Conservation (phyloP, 2,329 filamentous ascomycete species). For the Capronia coronata region DNA sequence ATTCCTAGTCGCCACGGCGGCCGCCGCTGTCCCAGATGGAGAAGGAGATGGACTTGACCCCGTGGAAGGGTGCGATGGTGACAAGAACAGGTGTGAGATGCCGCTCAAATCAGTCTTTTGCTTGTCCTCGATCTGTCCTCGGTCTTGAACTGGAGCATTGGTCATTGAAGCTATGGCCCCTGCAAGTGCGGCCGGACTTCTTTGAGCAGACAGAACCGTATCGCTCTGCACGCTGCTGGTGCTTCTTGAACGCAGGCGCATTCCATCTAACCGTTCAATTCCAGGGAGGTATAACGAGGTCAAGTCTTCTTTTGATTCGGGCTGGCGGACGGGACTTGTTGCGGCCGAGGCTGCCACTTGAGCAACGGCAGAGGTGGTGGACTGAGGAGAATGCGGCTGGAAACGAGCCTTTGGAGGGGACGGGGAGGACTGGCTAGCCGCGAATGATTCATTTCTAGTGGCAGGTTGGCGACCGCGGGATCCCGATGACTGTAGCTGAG, state of each 20-base stretch:
- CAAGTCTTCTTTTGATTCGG: constrained; percentile 12
- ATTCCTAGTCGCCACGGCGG: constrained; percentile 18
- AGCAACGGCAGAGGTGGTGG: constrained; percentile 24
- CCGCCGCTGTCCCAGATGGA: constrained; percentile 15
- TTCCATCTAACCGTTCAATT: constrained; percentile 5
- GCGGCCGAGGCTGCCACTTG: constrained; percentile 22
- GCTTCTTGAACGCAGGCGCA: constrained; percentile 16
- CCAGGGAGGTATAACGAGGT: constrained; percentile 11
- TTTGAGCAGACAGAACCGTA: constrained; percentile 4
- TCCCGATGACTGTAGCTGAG: constrained; percentile 6
- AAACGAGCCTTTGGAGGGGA: constrained; percentile 12
- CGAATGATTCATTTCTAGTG: constrained; percentile 7
- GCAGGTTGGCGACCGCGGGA: constrained; percentile 13
- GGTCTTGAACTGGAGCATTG: constrained; percentile 6
- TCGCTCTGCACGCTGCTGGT: constrained; percentile 15
- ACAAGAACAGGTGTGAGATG: constrained; percentile 9
- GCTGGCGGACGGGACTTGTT: constrained; percentile 21
- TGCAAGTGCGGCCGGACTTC: constrained; percentile 19
- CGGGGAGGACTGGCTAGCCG: constrained; percentile 8
- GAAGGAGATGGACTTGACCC: constrained; percentile 11
- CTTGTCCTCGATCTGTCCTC: constrained; percentile 10
- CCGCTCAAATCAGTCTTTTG: constrained; percentile 11
- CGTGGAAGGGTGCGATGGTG: constrained; percentile 6
- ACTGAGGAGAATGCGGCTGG: constrained; percentile 16
- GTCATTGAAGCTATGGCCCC: constrained; percentile 22